Conservation (phyloP, 495 filamentous ascomycete species). For the Paragyromitra xinjiangensis region DNA sequence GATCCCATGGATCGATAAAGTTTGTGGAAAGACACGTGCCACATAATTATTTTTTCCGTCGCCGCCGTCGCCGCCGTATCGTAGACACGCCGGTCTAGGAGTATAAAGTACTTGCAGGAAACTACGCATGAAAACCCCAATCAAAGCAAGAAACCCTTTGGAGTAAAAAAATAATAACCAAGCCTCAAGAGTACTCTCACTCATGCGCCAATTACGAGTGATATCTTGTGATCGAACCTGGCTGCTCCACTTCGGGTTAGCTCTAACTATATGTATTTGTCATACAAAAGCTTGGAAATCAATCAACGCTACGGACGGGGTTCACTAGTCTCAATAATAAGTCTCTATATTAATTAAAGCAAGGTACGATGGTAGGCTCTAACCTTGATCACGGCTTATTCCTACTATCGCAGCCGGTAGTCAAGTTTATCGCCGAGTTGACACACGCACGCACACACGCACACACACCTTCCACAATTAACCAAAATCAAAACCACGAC, state of each 20-base stretch:
- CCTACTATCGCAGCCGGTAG: slow-evolving; percentile 1
- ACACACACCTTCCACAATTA: slow-evolving; percentile 9
- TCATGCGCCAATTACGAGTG: neutral
- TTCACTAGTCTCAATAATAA: neutral
- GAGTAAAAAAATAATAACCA: neutral
- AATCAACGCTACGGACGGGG: too few species aligned
- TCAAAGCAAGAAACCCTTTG: neutral
- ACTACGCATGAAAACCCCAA: neutral
- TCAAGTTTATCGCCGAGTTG: slow-evolving; percentile 1
- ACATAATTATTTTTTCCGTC: neutral
- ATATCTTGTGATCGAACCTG: neutral
- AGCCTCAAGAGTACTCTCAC: neutral
- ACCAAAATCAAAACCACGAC: slow-evolving; percentile 10
- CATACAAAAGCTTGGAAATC: neutral
- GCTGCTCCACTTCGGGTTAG: neutral
- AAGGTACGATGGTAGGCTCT: neutral
- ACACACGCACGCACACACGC: neutral
- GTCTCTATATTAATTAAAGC: neutral
- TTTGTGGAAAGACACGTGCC: neutral
- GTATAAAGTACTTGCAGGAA: neutral
- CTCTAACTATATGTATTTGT: neutral
- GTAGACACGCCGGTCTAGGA: neutral
- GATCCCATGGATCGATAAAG: too few species aligned
- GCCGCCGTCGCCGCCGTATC: neutral
- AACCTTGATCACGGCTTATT: neutral